phyloP scores from a whole-genome alignment of 805 yeast genomes.

The Myxozyma neotropica region DNA sequence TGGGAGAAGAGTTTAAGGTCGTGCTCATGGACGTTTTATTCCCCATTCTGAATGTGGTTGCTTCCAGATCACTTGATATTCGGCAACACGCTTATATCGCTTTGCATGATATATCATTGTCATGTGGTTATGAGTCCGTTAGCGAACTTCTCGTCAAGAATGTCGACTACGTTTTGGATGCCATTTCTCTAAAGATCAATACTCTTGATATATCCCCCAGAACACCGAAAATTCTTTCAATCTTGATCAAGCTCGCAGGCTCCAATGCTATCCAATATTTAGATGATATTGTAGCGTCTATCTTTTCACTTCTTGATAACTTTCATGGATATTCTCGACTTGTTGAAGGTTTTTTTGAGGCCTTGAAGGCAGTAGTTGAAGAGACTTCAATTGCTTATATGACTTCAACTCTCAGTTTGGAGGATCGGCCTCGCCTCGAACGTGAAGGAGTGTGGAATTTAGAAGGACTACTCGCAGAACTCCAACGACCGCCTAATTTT shows the following conservation, averaged over 20 bases:
- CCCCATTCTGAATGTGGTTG: constrained; percentile 72
- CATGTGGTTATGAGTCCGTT: constrained; percentile 57
- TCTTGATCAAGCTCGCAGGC: constrained; percentile 73
- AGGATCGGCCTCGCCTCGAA: constrained; percentile 10
- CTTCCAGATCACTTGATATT: constrained; percentile 53
- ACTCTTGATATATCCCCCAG: constrained; percentile 74
- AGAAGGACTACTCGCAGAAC: constrained; percentile 34
- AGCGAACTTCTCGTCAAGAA: constrained; percentile 61
- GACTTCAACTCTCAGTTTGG: constrained; percentile 5
- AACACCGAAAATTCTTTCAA: constrained; percentile 67
- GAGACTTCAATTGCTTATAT: constrained; percentile 35
- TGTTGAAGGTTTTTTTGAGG: constrained; percentile 71
- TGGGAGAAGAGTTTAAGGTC: constrained; percentile 49
- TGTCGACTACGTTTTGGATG: constrained; percentile 78
- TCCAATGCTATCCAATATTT: constrained; percentile 62
- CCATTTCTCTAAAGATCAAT: constrained; percentile 69
- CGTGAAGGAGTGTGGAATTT: constrained; percentile 32
- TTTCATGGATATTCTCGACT: constrained; percentile 80
- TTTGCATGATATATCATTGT: constrained; percentile 52
- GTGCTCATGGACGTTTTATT: constrained; percentile 72
- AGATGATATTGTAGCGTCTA: constrained; percentile 70
- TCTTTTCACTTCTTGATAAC: constrained; percentile 76
- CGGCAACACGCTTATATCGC: constrained; percentile 59
- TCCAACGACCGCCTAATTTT: constrained; percentile 39
- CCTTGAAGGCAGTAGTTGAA: constrained; percentile 62